Conservation (phyloP, 805 yeast genomes). For the Pichia occidentalis region DNA sequence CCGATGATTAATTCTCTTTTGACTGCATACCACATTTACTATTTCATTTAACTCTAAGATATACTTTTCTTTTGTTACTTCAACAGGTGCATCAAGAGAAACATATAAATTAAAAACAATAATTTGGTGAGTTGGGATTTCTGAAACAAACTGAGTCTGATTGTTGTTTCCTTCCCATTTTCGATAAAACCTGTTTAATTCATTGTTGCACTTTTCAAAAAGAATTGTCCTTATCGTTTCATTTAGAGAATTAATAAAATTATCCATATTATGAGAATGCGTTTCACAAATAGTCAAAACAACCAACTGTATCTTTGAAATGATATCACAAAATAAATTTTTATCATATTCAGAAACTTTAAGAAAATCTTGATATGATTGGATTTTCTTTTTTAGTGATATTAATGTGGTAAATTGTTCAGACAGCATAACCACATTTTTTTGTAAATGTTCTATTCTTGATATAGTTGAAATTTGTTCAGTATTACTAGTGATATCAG, state of each 20-base stretch:
- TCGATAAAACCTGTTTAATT: constrained; percentile 6
- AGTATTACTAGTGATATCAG: too few relatives aligned
- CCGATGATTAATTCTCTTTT: constrained; percentile 20
- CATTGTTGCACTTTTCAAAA: constrained; percentile 22
- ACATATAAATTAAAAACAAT: constrained; percentile 33
- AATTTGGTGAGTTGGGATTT: constrained; percentile 29
- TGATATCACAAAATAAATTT: constrained; percentile 13
- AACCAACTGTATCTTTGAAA: constrained; percentile 30
- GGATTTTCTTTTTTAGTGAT: neutral
- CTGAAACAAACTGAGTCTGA: neutral
- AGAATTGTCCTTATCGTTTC: constrained; percentile 25
- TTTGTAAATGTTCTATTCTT: too few relatives aligned
- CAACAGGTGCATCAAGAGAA: constrained; percentile 36
- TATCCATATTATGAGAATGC: constrained; percentile 30
- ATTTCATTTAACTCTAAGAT: constrained; percentile 23
- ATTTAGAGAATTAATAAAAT: constrained; percentile 32
- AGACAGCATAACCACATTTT: too few relatives aligned
- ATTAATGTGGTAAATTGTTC: too few relatives aligned
- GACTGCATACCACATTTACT: constrained; percentile 22
- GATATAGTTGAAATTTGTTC: too few relatives aligned
- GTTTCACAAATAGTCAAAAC: constrained; percentile 33
- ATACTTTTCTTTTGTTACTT: constrained; percentile 29
- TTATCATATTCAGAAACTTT: constrained; percentile 23
- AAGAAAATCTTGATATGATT: constrained; percentile 13
- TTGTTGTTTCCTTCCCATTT: constrained; percentile 24